Evolutionary conservation across 805 yeast species (phyloP), one percentile per base, ranked within the genome.

Genomic region (Hanseniaspora mollemarum): DNA sequence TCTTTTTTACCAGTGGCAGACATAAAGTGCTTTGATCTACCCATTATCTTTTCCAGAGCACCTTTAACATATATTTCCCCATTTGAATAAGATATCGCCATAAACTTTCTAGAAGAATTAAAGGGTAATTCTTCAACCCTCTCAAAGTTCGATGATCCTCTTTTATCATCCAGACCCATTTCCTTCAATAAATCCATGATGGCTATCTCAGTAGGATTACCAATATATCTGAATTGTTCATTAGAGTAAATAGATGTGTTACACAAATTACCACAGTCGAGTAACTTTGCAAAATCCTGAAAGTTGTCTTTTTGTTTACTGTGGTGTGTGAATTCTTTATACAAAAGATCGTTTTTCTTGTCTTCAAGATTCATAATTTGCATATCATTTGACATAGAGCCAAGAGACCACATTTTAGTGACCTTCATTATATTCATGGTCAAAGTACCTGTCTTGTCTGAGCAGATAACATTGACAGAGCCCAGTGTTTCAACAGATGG

Each of bases 401-500:
- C 90, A 43, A 78, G 70, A 12, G 92, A 72, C 94, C 95, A 87
- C 13, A 86, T 58, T 58, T 83, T 81, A 31, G 85, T 80, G 5
- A 85, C 87, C 12, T 95, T 84, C 94, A 87, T 85, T 63, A 83
- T 92, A 63, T 87, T 87, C 62, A 83, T 84, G 21, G 96, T 87
- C 57, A 87, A 72, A 9, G 95, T 87, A 54, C 92, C 92, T 2
- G 95, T 87, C 60, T 87, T 87, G 67, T 87, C 96, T 5, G 92
- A 78, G 62, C 96, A 87, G 57, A 87, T 85, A 41, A 87, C 96
- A 62, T 87, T 88, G 33, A 87, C 96, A 42, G 94, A 84, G 5
- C 96, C 96, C 56, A 88, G 74, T 8, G 96, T 88, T 67, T 88
- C 96, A 26, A 92, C 98, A 58, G 92, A 81, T 16, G 98, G 97